Base-by-base conservation (phyloP, 1,139 yeast genomes). In the Yarrowia galli region DNA sequence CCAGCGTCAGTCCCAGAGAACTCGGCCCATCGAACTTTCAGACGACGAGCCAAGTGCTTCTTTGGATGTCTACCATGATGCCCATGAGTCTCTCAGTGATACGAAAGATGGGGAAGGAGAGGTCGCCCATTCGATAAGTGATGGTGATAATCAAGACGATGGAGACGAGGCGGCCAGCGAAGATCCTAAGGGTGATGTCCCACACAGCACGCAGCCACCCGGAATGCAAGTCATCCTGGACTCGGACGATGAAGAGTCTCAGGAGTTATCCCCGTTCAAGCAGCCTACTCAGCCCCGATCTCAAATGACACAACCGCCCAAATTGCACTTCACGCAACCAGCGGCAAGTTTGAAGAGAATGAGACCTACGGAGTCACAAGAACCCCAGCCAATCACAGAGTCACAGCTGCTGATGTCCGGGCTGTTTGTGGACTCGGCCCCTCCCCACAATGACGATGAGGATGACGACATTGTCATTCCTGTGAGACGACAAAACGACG, bases 341-440 rank as follows among this genome's bases (percentile, higher is more conserved):
- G 1, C 40, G 3, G 56, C 56, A 12, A 36, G 60, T 7, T 10
- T 53, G 20, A 53, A 23, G n/a, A n/a, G 60, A 36, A 20, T 38
- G n/a, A 22, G 32, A 10, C 32, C 20, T 1, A 2, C 32, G 1
- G 60, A 53, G 10, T 53, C 60, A 4, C 60, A 53, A 42, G 64
- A 42, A 28, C 40, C 42, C 18, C 38, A 43, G 13, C 32, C 64
- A 8, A 58, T 58, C 64, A 58, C 64, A 6, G 64, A 58, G 12
- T 58, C 64, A 2, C 64, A 58, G 15, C 16, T 58, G 40, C 64
- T 42, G 25, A 42, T 58, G 51, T 40, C 64, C 5, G 64, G 64
- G 6, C 22, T 58, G 12, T 58, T 58, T 15, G 22, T 58, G 12
- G 64, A 58, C 23, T 25, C 64, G 4, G 42, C 32, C 15, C 25